Evolutionary conservation across 129 eudicot genomes (phyloP).

Genomic region (Saposhnikovia divaricata): DNA sequence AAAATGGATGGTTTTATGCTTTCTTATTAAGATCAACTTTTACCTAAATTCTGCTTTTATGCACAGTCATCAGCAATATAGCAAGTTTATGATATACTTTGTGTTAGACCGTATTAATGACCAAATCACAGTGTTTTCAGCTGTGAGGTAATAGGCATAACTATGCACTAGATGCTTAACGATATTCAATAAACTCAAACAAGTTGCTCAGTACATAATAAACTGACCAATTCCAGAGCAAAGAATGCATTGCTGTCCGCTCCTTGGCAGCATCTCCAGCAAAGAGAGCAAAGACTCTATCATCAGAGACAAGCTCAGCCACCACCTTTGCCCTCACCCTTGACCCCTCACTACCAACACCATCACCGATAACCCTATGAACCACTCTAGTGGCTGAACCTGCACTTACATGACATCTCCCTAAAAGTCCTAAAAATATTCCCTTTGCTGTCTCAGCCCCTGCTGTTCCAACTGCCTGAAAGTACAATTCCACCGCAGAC

Average conservation of each 20-base stretch:
- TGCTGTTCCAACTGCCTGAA: conserved; percentile 72
- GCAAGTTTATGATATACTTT: neutral
- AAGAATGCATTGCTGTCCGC: conserved; percentile 88
- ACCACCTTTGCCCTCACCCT: conserved; percentile 61
- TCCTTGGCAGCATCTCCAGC: conserved; percentile 62
- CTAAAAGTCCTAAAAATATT: conserved; percentile 77
- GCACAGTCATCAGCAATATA: neutral
- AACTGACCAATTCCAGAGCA: conserved; percentile 83
- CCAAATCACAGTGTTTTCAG: neutral
- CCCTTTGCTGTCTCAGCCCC: conserved; percentile 78
- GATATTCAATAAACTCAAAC: neutral
- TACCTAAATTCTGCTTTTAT: neutral
- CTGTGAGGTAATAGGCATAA: neutral
- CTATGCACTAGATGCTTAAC: neutral
- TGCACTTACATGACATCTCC: conserved; percentile 77
- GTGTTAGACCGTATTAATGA: neutral
- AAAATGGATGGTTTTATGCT: neutral
- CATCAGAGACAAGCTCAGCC: conserved; percentile 77
- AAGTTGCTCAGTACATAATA: neutral
- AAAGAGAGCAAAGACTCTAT: conserved; percentile 74
- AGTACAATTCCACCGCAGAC: conserved; percentile 85
- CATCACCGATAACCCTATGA: conserved; percentile 63
- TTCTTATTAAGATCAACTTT: neutral
- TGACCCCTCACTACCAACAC: conserved; percentile 47
- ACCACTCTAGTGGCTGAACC: conserved; percentile 69